Evolutionary conservation across 306 rosid genomes (phyloP).

Genomic region (Sechiopsis laciniata): DNA sequence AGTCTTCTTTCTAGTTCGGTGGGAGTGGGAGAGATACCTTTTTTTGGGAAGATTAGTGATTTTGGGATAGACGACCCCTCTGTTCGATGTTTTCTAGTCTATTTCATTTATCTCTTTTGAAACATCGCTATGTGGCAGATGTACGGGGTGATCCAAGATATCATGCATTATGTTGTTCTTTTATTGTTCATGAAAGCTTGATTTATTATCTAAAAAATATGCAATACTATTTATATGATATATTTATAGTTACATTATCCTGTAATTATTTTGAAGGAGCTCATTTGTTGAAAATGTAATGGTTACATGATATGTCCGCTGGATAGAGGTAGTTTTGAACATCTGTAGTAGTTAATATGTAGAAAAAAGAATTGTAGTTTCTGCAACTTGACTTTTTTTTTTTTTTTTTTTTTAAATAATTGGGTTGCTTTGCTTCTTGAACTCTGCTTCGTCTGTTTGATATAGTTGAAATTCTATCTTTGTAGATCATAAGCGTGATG

Average conservation of each 20-base stretch:
- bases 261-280: conserved; percentile 7
- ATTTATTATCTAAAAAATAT: too few species aligned
- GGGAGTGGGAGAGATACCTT: too few species aligned
- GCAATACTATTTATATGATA: background rate
- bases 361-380: background rate
- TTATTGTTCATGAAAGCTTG: too few species aligned
- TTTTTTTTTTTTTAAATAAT: too few species aligned
- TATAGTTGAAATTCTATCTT: conserved; percentile 18
- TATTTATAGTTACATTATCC: background rate
- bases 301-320: background rate
- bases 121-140: too few species aligned
- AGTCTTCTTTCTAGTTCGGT: too few species aligned
- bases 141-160: too few species aligned
- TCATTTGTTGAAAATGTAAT: conserved; percentile 4
- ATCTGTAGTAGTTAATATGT: background rate
- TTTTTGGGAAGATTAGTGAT: too few species aligned
- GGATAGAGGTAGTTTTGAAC: background rate
- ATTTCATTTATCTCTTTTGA: too few species aligned
- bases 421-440: background rate
- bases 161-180: too few species aligned
- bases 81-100: too few species aligned
- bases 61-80: too few species aligned
- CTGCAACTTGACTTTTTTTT: background rate
- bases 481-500: conserved; percentile 84
- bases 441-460: conserved; percentile 7